A percentile compares a stretch with the other conserved stretches of the same genome.
phyloP scores from a whole-genome alignment of 2,329 filamentous ascomycete genomes.

The Allantophomopsis cytisporea region DNA sequence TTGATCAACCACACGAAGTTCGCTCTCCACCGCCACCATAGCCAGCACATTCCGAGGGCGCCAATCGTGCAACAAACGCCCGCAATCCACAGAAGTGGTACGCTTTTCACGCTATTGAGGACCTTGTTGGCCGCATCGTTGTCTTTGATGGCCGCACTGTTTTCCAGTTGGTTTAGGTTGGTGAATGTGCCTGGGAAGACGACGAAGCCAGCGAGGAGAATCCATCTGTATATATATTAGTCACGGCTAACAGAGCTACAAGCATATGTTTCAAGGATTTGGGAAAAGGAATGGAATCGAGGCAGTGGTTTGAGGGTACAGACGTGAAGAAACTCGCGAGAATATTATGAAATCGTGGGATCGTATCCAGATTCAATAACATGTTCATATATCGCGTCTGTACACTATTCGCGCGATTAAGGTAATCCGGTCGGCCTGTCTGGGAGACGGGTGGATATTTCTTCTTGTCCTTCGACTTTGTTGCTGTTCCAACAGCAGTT shows the following conservation, averaged over 20 bases:
- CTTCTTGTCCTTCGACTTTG: too few relatives aligned
- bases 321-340: constrained; percentile 13
- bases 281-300: neutral
- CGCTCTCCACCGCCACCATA: constrained; percentile 8
- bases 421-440: neutral
- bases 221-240: constrained; percentile 1
- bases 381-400: constrained; percentile 16
- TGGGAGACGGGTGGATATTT: neutral
- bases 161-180: constrained; percentile 2
- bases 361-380: constrained; percentile 14
- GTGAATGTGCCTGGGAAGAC: constrained; percentile 17
- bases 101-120: constrained; percentile 9
- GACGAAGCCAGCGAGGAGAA: constrained; percentile 15
- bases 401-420: constrained; percentile 6
- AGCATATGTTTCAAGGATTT: neutral
- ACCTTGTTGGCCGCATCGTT: constrained; percentile 5
- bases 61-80: constrained; percentile 11
- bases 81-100: constrained; percentile 11
- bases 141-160: constrained; percentile 1
- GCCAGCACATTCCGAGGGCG: constrained; percentile 10
- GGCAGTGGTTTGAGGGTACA: constrained; percentile 3
- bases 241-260: neutral
- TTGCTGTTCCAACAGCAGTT: neutral
- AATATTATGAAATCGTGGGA: constrained; percentile 16
- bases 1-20: constrained; percentile 16